phyloP scores from a whole-genome alignment of 1,284 basidiomycete species.

The Trichosporon coremiiforme region DNA sequence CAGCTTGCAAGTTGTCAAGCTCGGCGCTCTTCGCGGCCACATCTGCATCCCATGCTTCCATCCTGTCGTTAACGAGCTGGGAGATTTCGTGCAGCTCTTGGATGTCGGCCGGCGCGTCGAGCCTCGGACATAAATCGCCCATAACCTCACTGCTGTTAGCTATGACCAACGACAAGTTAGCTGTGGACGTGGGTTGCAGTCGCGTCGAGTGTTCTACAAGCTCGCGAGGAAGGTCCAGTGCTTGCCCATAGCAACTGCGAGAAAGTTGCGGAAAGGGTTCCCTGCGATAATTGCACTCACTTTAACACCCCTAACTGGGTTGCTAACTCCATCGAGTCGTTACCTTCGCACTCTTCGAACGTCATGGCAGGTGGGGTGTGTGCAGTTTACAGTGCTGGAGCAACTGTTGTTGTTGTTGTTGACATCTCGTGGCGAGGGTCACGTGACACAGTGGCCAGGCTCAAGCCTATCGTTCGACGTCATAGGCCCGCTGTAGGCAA shows the following conservation, averaged over 20 bases:
- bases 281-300: not conserved
- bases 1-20: not conserved
- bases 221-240: too few species aligned
- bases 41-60: not conserved
- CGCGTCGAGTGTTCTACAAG: too few species aligned
- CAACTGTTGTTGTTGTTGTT: slow-evolving; percentile 6
- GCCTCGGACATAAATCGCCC: not conserved
- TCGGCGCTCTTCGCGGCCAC: not conserved
- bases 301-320: not conserved
- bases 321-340: slow-evolving; percentile 8
- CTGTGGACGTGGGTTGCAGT: too few species aligned
- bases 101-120: slow-evolving; percentile 3
- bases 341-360: slow-evolving; percentile 9
- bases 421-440: not conserved
- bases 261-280: not conserved
- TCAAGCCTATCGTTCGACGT: not conserved
- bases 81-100: slow-evolving; percentile 13
- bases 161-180: not conserved
- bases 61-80: not conserved
- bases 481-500: not conserved
- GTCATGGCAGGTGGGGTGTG: not conserved
- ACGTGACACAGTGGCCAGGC: not conserved
- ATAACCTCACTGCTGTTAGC: slow-evolving; percentile 7
- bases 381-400: too few species aligned
- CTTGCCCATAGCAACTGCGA: too few species aligned